These are phyloP conservation scores for Candida glucosophila DNA, from an alignment of 1,139 yeast genomes.

Conservation along the genomic window DNA sequence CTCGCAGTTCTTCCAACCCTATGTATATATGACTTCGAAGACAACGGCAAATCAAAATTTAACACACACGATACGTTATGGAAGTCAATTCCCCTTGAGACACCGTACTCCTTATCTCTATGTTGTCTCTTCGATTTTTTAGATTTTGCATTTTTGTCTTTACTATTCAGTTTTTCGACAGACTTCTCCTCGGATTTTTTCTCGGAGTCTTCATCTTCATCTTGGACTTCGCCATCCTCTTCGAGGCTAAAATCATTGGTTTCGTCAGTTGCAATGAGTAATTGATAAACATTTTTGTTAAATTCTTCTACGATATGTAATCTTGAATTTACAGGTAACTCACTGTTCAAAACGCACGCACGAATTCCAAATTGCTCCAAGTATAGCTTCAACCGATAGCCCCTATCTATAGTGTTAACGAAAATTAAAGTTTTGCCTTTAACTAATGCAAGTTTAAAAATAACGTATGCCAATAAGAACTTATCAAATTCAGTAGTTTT, in stretches of 20 bases:
- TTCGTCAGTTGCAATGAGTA: constrained; percentile 94
- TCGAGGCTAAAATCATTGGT: constrained; percentile 45
- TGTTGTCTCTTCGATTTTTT: constrained; percentile 22
- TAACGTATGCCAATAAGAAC: constrained; percentile 81
- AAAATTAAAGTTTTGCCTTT: constrained; percentile 88
- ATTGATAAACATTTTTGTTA: constrained; percentile 78
- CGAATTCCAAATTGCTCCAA: constrained; percentile 92
- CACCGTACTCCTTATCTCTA: constrained; percentile 77
- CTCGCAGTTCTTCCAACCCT: constrained; percentile 97
- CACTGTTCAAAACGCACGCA: constrained; percentile 84
- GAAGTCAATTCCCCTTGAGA: constrained; percentile 95
- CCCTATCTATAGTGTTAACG: constrained; percentile 92
- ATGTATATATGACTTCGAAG: constrained; percentile 86
- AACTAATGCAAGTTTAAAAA: constrained; percentile 78
- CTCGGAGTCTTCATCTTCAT: no score
- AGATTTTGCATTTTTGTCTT: constrained; percentile 10
- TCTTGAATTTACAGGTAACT: constrained; percentile 87
- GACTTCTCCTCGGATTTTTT: constrained; percentile 12
- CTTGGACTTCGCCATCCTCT: constrained; percentile 41
- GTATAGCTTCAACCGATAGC: constrained; percentile 83
- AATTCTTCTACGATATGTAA: constrained; percentile 92
- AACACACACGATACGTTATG: constrained; percentile 93
- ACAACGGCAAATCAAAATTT: constrained; percentile 88
- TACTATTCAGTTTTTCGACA: constrained; percentile 6
- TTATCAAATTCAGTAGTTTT: constrained; percentile 86